Evolutionary conservation across 2,329 filamentous ascomycete species (phyloP), one percentile per base, ranked within the genome.

Genomic region (Simplicillium aogashimaense): DNA sequence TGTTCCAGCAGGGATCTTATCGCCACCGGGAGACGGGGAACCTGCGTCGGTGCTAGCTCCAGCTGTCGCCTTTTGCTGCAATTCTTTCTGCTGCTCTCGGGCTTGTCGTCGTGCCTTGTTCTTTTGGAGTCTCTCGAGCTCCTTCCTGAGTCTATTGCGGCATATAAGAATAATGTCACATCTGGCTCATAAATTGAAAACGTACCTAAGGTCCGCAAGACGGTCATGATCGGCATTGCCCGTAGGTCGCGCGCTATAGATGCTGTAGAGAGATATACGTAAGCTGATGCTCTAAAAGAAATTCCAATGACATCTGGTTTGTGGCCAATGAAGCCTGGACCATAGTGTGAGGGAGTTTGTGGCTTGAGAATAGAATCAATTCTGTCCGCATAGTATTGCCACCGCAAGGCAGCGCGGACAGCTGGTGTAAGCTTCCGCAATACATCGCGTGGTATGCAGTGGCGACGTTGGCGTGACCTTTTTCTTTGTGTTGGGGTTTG

Each of bases 61-160:
- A 33, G 55, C 50, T 44, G 55, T 60, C 36, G 58, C 57, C 41
- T 62, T 65, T 15, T 72, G 70, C 47, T 72, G 69, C 39, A 76
- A 62, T 52, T 78, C 81, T 61, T 94, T 95, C 53, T 87, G 84
- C 56, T 90, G 89, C 58, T 97, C 90, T 53, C 90, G 87, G 45
- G 86, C 86, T 54, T 90, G 81, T 47, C 89, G 79, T 48, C 90
- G 83, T 48, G 94, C 89, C 50, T 87, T 87, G 67, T 97, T 98
- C 54, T 89, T 85, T 55, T 92, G 77, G 28, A 98, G 76, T 48
- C 92, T 83, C 39, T 79, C 79, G 40, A 94, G 75, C 60, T 97
- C 90, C 50, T 61, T 66, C 56, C 58, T 65, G 53, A 60, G 69
- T 62, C 57, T 64, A 32, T 7, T 7, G n/a, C 5, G 36, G 15